Evolutionary conservation across 2,329 filamentous ascomycete genomes (phyloP).

Genomic region (Cladophialophora yegresii): DNA sequence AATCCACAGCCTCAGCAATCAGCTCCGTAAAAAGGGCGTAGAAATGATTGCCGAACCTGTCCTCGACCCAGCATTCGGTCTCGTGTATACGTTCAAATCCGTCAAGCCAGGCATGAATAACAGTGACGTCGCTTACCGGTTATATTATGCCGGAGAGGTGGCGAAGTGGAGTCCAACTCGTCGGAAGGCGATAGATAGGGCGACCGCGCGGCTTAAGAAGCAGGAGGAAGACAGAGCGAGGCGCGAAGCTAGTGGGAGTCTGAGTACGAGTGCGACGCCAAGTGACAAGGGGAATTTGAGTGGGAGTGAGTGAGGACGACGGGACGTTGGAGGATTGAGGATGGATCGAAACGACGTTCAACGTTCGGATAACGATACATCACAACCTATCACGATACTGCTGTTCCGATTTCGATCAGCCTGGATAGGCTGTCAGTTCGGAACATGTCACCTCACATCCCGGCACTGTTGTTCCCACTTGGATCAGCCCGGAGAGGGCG

Average conservation of each 20-base stretch:
- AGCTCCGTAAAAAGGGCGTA: conserved; percentile 27
- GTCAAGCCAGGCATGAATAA: conserved; percentile 25
- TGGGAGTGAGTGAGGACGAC: neutral
- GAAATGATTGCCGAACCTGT: conserved; percentile 19
- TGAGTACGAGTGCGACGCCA: neutral
- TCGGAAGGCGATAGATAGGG: conserved; percentile 26
- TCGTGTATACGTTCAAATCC: conserved; percentile 23
- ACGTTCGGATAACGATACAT: neutral
- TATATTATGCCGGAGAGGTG: conserved; percentile 26
- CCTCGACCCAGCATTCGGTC: conserved; percentile 24
- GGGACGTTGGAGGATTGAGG: neutral
- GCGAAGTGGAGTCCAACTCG: conserved; percentile 25
- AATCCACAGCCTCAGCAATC: conserved; percentile 23
- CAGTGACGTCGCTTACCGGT: conserved; percentile 26
- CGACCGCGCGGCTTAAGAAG: conserved; percentile 13
- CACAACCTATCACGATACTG: neutral
- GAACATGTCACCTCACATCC: neutral
- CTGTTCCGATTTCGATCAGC: neutral
- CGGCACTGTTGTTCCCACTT: neutral
- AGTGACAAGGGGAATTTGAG: neutral
- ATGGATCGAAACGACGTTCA: neutral
- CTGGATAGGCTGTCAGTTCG: neutral
- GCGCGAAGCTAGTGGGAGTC: conserved; percentile 1
- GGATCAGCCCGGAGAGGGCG: neutral
- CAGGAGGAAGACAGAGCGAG: conserved; percentile 11